These are phyloP conservation scores for Senecio squalidus DNA, from an alignment of 140 eudicot species.

Conservation along the genomic window DNA sequence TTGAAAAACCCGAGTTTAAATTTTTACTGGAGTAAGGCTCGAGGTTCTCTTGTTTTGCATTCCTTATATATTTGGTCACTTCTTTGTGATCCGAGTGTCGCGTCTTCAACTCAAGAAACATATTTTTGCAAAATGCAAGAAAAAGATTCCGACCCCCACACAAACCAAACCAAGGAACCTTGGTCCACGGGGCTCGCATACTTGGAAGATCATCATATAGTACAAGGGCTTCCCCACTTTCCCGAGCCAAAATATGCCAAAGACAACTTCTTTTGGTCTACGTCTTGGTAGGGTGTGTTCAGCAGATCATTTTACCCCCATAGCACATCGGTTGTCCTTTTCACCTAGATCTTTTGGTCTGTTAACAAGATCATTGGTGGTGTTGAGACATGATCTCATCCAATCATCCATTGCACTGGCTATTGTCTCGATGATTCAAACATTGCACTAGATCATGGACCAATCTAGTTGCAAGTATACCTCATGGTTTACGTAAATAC, in stretches of 20 bases:
- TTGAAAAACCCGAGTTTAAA: constrained; percentile 57
- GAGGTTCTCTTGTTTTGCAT: constrained; percentile 10
- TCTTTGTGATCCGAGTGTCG: constrained; percentile 1
- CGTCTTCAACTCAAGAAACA: constrained; percentile 3
- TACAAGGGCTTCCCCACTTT: not conserved
- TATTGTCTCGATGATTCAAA: constrained; percentile 19
- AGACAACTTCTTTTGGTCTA: constrained; percentile 3
- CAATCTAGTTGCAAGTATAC: no score
- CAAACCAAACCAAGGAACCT: constrained; percentile 5
- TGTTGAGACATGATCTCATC: constrained; percentile 6
- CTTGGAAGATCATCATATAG: constrained; percentile 1
- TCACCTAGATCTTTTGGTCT: constrained; percentile 14
- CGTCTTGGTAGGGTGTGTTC: not conserved
- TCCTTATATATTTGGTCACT: constrained; percentile 15
- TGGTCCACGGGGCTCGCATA: not conserved
- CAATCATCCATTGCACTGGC: not conserved
- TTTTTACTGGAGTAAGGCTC: constrained; percentile 54
- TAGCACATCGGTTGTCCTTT: constrained; percentile 1
- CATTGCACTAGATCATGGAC: not conserved
- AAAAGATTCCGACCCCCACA: constrained; percentile 13
- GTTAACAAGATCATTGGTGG: constrained; percentile 1
- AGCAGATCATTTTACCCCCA: not conserved
- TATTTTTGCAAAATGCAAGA: not conserved
- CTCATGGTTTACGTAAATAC: no score
- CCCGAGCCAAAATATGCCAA: constrained; percentile 5